Evolutionary conservation across 2,329 filamentous ascomycete species (phyloP).

Genomic region (Scedosporium minutisporum): DNA sequence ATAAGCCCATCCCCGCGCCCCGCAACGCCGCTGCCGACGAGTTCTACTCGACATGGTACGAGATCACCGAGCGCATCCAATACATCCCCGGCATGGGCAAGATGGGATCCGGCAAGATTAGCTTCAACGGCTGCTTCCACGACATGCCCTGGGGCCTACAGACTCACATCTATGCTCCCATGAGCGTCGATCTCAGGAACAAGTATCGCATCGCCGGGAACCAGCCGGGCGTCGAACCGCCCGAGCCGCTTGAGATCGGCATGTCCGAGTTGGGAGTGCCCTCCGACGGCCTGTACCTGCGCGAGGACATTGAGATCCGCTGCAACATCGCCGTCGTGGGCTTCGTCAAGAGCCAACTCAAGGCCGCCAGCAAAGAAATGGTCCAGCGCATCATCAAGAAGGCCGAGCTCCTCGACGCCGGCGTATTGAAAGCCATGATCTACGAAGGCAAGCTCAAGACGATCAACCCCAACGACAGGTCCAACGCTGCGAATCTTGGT

Average conservation of each 20-base stretch:
- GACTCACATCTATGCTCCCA: conserved; percentile 61
- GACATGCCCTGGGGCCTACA: conserved; percentile 64
- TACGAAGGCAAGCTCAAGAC: conserved; percentile 55
- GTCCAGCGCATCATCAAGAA: conserved; percentile 61
- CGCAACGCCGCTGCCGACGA: conserved; percentile 60
- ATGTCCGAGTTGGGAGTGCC: conserved; percentile 48
- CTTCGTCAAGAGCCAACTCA: conserved; percentile 59
- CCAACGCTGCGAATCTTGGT: conserved; percentile 16
- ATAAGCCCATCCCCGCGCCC: conserved; percentile 55
- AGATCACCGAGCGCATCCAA: conserved; percentile 60
- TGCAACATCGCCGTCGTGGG: conserved; percentile 56
- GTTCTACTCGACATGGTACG: conserved; percentile 66
- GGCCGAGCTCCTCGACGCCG: conserved; percentile 58
- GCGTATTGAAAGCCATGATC: conserved; percentile 57
- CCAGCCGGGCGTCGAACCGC: conserved; percentile 54
- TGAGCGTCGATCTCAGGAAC: conserved; percentile 57
- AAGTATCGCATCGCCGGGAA: conserved; percentile 61
- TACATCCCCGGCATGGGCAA: conserved; percentile 57
- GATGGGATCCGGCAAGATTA: conserved; percentile 55
- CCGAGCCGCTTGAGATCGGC: conserved; percentile 53
- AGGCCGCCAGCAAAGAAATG: conserved; percentile 58
- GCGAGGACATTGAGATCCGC: conserved; percentile 62
- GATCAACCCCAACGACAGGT: conserved; percentile 41
- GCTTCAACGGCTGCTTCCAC: conserved; percentile 63
- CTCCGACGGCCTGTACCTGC: conserved; percentile 55